Conservation (phyloP, 2,329 filamentous ascomycete species). For the Leptographium flavum region DNA sequence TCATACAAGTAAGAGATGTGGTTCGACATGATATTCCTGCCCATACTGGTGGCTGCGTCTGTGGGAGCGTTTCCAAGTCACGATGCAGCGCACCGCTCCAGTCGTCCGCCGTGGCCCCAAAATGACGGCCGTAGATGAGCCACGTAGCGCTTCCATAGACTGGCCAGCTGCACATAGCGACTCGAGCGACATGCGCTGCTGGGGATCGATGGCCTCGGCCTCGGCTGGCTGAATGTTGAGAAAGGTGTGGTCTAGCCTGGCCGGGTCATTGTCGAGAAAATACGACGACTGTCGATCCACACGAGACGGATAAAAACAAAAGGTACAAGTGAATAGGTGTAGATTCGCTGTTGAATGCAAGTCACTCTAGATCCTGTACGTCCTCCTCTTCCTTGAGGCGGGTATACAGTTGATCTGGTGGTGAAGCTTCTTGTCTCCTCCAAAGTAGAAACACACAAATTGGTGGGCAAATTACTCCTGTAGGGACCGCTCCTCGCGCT, state of each 20-base stretch:
- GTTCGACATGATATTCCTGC: constrained; percentile 19
- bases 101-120: constrained; percentile 16
- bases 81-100: constrained; percentile 11
- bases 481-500: too few species aligned
- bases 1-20: constrained; percentile 23
- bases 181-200: constrained; percentile 48
- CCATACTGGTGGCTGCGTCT: constrained; percentile 17
- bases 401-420: too few species aligned
- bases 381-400: too few species aligned
- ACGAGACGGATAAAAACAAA: too few species aligned
- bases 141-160: background rate
- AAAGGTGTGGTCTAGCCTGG: constrained; percentile 21
- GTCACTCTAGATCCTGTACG: too few species aligned
- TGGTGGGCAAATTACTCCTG: too few species aligned
- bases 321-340: too few species aligned
- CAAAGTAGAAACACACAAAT: too few species aligned
- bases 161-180: constrained; percentile 32
- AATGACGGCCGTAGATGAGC: constrained; percentile 8
- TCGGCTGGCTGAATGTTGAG: constrained; percentile 57
- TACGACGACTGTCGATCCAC: too few species aligned
- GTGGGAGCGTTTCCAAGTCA: constrained; percentile 12
- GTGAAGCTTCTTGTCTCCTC: too few species aligned
- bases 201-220: constrained; percentile 51
- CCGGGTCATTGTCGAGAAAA: too few species aligned
- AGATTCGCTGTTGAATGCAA: too few species aligned